These are phyloP conservation scores for Amniculicola lignicola DNA, from an alignment of 495 filamentous ascomycete genomes.

Conservation along the genomic window DNA sequence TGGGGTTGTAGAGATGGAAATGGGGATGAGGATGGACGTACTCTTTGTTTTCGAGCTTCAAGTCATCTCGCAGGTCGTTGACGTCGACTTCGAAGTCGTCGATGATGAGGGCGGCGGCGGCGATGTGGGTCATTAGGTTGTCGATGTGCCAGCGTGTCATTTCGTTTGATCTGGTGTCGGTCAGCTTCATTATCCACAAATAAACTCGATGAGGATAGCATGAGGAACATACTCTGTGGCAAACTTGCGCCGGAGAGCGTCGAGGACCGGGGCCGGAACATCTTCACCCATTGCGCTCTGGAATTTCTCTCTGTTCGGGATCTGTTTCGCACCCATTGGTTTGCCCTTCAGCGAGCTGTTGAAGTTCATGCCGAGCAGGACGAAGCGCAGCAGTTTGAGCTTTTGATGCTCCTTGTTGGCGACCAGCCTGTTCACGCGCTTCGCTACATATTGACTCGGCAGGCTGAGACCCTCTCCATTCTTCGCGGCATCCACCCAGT, in stretches of 20 bases:
- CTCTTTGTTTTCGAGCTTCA: slow-evolving; percentile 67
- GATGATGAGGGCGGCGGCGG: slow-evolving; percentile 54
- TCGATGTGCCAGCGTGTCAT: slow-evolving; percentile 45
- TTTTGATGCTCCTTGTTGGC: slow-evolving; percentile 55
- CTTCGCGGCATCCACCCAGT: slow-evolving; percentile 69
- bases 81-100: slow-evolving; percentile 78
- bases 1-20: background rate
- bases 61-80: slow-evolving; percentile 70
- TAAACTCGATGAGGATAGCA: slow-evolving; percentile 61
- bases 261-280: slow-evolving; percentile 55
- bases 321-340: slow-evolving; percentile 38
- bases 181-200: slow-evolving; percentile 32
- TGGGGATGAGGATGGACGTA: slow-evolving; percentile 26
- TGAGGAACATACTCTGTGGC: slow-evolving; percentile 54
- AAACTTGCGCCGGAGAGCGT: slow-evolving; percentile 68
- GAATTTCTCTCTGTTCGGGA: slow-evolving; percentile 48
- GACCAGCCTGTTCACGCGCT: slow-evolving; percentile 56
- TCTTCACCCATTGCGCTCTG: slow-evolving; percentile 51
- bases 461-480: slow-evolving; percentile 51
- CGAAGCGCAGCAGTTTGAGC: slow-evolving; percentile 64
- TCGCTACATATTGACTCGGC: slow-evolving; percentile 61
- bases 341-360: slow-evolving; percentile 46
- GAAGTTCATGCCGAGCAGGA: slow-evolving; percentile 65
- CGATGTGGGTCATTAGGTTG: slow-evolving; percentile 44
- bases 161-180: slow-evolving; percentile 25